Conservation (phyloP, 176 grass and related monocot species). For the Phoenix roebelenii region DNA sequence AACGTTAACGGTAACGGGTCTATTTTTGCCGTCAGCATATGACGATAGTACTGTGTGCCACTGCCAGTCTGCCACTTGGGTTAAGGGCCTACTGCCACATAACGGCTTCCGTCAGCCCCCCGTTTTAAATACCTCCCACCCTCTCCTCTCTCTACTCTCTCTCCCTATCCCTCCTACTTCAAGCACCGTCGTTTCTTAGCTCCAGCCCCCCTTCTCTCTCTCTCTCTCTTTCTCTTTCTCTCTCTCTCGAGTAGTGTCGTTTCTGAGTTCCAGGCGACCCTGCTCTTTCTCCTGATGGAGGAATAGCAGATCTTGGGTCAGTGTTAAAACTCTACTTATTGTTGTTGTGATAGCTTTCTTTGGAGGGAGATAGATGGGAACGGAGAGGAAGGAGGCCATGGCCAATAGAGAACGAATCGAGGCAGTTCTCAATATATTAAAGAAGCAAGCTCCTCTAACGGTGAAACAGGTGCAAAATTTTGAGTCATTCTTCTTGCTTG, state of each 20-base stretch:
- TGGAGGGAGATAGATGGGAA: slow-evolving; percentile 29
- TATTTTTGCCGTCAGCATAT: too few relatives aligned
- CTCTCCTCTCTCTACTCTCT: background rate
- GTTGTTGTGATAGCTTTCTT: background rate
- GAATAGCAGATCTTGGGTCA: too few relatives aligned
- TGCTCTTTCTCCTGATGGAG: too few relatives aligned
- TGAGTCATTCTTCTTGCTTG: background rate
- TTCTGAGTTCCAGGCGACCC: background rate
- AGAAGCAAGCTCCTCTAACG: slow-evolving; percentile 76
- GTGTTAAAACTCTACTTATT: background rate
- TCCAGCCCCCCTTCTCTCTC: background rate
- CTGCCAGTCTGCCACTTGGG: too few relatives aligned
- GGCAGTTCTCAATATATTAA: slow-evolving; percentile 58
- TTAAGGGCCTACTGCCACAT: too few relatives aligned
- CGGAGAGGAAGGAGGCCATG: slow-evolving; percentile 62
- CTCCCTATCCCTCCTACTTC: background rate
- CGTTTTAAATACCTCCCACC: too few relatives aligned
- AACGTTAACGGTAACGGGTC: too few relatives aligned
- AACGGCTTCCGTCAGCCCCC: too few relatives aligned
- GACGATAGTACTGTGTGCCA: too few relatives aligned
- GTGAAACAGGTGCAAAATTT: slow-evolving; percentile 51
- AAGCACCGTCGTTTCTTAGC: background rate
- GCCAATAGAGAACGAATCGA: slow-evolving; percentile 61
- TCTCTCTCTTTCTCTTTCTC: background rate
- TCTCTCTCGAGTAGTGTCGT: background rate